A percentile compares a stretch with the other conserved stretches of the same genome.
These are phyloP conservation scores for Suaeda aralocaspica DNA, from an alignment of 148 eudicot species.

Conservation along the genomic window DNA sequence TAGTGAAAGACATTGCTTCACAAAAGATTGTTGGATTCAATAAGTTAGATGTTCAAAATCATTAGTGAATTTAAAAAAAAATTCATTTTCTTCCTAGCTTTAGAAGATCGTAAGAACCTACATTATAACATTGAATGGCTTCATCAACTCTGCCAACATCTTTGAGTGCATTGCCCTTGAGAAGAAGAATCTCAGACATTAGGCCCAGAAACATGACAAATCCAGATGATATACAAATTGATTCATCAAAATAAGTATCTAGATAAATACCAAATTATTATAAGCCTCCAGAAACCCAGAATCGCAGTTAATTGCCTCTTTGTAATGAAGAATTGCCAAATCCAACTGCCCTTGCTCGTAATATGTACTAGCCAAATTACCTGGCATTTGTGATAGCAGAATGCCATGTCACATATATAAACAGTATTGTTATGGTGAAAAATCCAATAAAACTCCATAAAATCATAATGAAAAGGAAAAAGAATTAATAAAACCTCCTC, in stretches of 20 bases:
- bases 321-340: slow-evolving; percentile 75
- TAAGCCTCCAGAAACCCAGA: slow-evolving; percentile 89
- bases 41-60: slow-evolving; percentile 10
- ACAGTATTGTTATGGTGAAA: neutral
- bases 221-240: neutral
- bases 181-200: slow-evolving; percentile 9
- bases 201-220: neutral
- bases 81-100: neutral
- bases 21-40: slow-evolving; percentile 17
- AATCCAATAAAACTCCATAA: neutral
- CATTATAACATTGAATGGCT: slow-evolving; percentile 84
- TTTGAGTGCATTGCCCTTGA: slow-evolving; percentile 91
- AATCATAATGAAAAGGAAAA: neutral
- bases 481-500: neutral
- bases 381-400: slow-evolving; percentile 34
- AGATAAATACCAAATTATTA: slow-evolving; percentile 70
- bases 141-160: slow-evolving; percentile 86
- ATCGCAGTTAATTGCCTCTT: slow-evolving; percentile 79
- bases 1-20: slow-evolving; percentile 84
- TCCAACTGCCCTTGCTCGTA: slow-evolving; percentile 91
- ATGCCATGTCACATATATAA: slow-evolving; percentile 8
- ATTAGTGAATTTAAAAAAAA: neutral
- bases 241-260: slow-evolving; percentile 10
- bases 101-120: slow-evolving; percentile 31
- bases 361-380: slow-evolving; percentile 82